Evolutionary conservation across 495 filamentous ascomycete genomes (phyloP).

Genomic region (Penicillium crystallinum): DNA sequence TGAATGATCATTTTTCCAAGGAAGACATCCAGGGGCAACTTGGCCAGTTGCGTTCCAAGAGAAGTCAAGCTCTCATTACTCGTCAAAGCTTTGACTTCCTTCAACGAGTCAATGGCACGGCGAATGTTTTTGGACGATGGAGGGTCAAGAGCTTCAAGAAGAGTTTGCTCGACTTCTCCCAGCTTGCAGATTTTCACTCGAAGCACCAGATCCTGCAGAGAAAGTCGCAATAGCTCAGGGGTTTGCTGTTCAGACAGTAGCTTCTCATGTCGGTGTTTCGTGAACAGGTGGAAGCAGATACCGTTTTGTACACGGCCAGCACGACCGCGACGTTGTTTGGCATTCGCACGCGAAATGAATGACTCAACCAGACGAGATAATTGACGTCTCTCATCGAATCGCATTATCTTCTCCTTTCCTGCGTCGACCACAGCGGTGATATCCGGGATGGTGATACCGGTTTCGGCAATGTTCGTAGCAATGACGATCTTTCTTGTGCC

Average conservation of each 20-base stretch:
- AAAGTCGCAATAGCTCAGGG: constrained; percentile 90
- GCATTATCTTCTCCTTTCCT: constrained; percentile 94
- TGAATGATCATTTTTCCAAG: constrained; percentile 88
- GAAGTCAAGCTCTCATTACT: constrained; percentile 75
- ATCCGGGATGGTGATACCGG: constrained; percentile 94
- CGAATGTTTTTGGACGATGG: constrained; percentile 87
- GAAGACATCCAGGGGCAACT: constrained; percentile 87
- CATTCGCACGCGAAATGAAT: constrained; percentile 90
- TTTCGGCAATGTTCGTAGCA: constrained; percentile 95
- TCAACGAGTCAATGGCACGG: constrained; percentile 81
- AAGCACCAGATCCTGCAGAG: constrained; percentile 87
- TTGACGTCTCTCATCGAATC: constrained; percentile 87
- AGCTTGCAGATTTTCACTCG: constrained; percentile 97
- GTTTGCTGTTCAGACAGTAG: constrained; percentile 84
- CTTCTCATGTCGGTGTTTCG: constrained; percentile 75
- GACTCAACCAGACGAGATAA: constrained; percentile 84
- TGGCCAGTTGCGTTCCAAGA: constrained; percentile 78
- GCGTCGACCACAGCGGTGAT: constrained; percentile 93
- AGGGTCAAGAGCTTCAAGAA: constrained; percentile 85
- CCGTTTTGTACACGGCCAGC: constrained; percentile 95
- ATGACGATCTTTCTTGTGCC: constrained; percentile 87
- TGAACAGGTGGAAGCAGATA: constrained; percentile 93
- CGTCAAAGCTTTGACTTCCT: constrained; percentile 90
- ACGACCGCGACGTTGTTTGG: constrained; percentile 87
- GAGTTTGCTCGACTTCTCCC: constrained; percentile 81